These are phyloP conservation scores for Imleria badia DNA, from an alignment of 768 basidiomycete species.

Conservation along the genomic window DNA sequence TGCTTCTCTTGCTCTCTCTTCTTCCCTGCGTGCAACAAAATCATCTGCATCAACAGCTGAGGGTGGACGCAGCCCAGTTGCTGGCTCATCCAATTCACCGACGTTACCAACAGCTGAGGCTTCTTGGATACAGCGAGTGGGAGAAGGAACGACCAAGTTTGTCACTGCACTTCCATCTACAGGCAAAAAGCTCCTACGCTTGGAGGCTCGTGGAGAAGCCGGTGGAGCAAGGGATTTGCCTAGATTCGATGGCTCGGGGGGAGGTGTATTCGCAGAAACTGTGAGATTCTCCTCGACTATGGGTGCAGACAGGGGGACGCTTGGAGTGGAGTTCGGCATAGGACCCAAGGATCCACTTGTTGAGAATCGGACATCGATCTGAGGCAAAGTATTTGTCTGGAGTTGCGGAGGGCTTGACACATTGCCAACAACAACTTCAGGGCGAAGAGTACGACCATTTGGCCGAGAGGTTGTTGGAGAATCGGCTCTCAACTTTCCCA, in stretches of 20 bases:
- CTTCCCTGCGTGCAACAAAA: constrained; percentile 55
- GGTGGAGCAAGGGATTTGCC: constrained; percentile 42
- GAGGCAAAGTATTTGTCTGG: constrained; percentile 47
- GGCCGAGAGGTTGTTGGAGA: constrained; percentile 42
- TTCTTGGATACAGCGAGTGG: constrained; percentile 58
- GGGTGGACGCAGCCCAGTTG: constrained; percentile 39
- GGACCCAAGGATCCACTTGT: constrained; percentile 63
- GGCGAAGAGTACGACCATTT: constrained; percentile 21
- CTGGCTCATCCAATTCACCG: constrained; percentile 34
- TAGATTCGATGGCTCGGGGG: constrained; percentile 6
- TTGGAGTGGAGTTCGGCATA: constrained; percentile 37
- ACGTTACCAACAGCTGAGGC: constrained; percentile 41
- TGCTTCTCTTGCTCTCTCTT: constrained; percentile 67
- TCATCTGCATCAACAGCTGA: constrained; percentile 46
- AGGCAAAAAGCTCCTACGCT: constrained; percentile 87
- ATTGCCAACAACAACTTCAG: constrained; percentile 17
- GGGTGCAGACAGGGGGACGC: constrained; percentile 27
- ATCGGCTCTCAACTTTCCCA: constrained; percentile 85
- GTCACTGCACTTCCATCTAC: constrained; percentile 66
- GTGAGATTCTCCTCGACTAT: constrained; percentile 21
- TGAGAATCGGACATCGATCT: constrained; percentile 71
- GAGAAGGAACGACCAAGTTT: constrained; percentile 61
- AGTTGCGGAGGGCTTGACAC: constrained; percentile 29
- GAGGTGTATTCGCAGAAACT: constrained; percentile 1
- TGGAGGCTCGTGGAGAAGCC: constrained; percentile 50